phyloP scores from a whole-genome alignment of 176 grass and related monocot genomes.

The Zoysia pacifica region DNA sequence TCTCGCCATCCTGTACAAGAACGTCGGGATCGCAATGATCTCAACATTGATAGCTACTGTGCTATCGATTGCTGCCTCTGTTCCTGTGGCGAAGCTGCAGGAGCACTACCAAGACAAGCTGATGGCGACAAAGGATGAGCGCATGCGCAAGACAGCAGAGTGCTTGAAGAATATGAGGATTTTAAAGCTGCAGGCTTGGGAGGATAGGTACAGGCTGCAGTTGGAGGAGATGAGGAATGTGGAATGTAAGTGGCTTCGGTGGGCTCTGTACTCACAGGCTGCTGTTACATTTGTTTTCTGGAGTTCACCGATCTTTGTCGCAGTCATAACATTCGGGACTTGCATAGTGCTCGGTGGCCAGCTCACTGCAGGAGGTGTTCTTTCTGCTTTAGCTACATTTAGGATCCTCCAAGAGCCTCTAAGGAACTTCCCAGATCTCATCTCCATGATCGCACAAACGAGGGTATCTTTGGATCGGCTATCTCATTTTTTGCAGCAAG shows the following conservation, averaged over 20 bases:
- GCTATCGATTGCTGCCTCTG: constrained; percentile 75
- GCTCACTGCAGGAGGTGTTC: constrained; percentile 91
- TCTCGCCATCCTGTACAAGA: constrained; percentile 88
- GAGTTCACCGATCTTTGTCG: constrained; percentile 94
- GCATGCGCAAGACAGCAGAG: constrained; percentile 96
- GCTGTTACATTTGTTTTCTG: constrained; percentile 98
- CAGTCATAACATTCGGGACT: constrained; percentile 85
- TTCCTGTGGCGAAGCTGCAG: constrained; percentile 91
- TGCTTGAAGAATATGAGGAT: constrained; percentile 94
- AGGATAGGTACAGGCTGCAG: constrained; percentile 71
- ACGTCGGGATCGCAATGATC: constrained; percentile 69
- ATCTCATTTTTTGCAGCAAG: constrained; percentile 72
- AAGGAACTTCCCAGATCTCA: constrained; percentile 94
- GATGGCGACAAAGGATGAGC: constrained; percentile 94
- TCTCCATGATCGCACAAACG: constrained; percentile 97
- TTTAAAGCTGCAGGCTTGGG: constrained; percentile 92
- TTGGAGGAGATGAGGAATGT: constrained; percentile 92
- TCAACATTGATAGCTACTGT: constrained; percentile 74
- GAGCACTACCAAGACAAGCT: constrained; percentile 92
- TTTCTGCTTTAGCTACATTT: constrained; percentile 95
- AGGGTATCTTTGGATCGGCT: constrained; percentile 89
- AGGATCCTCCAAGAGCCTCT: constrained; percentile 98
- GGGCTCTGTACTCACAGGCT: constrained; percentile 85
- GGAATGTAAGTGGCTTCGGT: constrained; percentile 83
- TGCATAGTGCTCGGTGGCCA: constrained; percentile 84